Base-by-base conservation (phyloP, 2,329 filamentous ascomycete species). In the Lasiodiplodia sp. region DNA sequence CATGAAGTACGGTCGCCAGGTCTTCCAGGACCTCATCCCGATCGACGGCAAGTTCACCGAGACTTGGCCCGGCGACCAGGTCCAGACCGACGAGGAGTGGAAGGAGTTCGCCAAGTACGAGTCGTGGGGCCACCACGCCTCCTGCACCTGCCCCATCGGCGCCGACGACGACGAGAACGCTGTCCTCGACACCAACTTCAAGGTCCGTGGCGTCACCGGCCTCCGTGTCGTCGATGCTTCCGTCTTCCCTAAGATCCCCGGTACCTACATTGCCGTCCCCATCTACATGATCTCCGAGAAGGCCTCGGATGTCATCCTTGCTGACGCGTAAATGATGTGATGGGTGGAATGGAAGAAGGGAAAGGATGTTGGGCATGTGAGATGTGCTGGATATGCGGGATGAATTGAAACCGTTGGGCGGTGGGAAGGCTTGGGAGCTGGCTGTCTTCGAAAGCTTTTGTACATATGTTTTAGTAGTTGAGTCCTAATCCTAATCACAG, bases 161-260 rank as follows among this genome's bases (percentile, higher is more conserved):
- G 78, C 80, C 0, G 83, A 85, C 34, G 80, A 79, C 12, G 86
- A 91, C 72, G 76, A 81, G 2, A 83, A 83, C 73, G 86, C 86
- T 10, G 87, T 88, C 2, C 75, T 90, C 62, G 86, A 90, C 73
- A 81, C 80, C 0, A 78, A 85, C 62, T 89, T 90, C 74, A 80
- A 83, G 14, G 88, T 91, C 0, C 79, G 85, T 10, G 87, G 87
- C 0, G 84, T 88, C 0, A 76, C 81, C 0, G 84, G 85, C 0
- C 74, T 91, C 62, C 80, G 88, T 34, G 88, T 90, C 2, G 88
- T 91, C 0, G 88, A 91, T 78, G 88, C 87, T 0, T 86, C 83
- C 28, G 82, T 86, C 0, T 90, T 87, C 69, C 86, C 87, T 0
- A 80, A 81, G 66, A 87, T 86, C 2, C 86, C 86, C 0, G 87